A percentile compares a stretch with the other conserved stretches of the same genome.
Conservation (phyloP, 495 filamentous ascomycete species). For the Penicillium roqueforti region DNA sequence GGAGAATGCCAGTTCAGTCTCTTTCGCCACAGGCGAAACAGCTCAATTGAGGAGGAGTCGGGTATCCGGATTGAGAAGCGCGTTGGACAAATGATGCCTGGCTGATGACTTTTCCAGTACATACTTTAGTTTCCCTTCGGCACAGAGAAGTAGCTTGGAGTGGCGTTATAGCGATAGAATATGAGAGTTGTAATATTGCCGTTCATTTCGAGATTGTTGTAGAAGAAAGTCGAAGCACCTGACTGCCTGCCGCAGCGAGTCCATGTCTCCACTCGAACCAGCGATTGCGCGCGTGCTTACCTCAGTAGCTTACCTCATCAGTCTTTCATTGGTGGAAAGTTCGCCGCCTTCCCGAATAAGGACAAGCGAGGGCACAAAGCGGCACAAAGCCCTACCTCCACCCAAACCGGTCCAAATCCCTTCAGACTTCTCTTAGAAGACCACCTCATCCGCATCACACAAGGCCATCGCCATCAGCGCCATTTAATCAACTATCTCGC, state of each 20-base stretch:
- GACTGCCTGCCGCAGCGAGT: constrained; percentile 18
- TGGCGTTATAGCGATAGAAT: constrained; percentile 11
- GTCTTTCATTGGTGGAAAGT: constrained; percentile 26
- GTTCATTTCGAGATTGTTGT: background rate
- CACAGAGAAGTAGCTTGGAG: background rate
- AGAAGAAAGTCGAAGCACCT: constrained; percentile 12
- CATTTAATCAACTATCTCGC: constrained; percentile 45
- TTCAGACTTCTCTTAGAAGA: constrained; percentile 40
- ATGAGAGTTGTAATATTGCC: constrained; percentile 3
- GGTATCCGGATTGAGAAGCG: background rate
- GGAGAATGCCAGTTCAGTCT: constrained; percentile 20
- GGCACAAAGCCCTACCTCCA: constrained; percentile 32
- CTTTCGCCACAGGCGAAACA: constrained; percentile 11
- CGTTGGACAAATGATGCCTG: constrained; percentile 3
- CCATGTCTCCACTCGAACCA: constrained; percentile 1
- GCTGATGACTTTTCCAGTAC: constrained; percentile 9
- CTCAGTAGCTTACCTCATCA: background rate
- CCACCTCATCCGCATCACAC: constrained; percentile 37
- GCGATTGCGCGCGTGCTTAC: background rate
- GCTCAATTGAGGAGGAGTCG: constrained; percentile 8
- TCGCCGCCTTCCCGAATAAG: constrained; percentile 19
- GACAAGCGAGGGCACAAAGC: constrained; percentile 42
- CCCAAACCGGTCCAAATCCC: constrained; percentile 34
- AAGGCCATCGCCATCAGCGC: constrained; percentile 50
- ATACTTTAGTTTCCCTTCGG: constrained; percentile 8